phyloP scores from a whole-genome alignment of 1,284 basidiomycete genomes.

The Athelia sp. region DNA sequence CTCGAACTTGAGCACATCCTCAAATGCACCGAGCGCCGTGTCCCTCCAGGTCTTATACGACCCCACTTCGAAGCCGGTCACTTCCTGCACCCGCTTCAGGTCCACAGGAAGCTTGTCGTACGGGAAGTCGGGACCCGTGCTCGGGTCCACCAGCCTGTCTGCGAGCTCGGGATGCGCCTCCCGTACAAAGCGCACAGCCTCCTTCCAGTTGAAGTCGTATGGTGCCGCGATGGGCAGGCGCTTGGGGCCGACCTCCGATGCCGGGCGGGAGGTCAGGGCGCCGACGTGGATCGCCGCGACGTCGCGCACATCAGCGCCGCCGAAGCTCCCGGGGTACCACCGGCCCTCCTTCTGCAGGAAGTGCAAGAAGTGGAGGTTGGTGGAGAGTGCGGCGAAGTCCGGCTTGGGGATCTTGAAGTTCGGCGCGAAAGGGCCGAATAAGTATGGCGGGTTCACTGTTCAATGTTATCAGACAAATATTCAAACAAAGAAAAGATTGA shows the following conservation, averaged over 20 bases:
- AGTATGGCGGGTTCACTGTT: constrained; percentile 15
- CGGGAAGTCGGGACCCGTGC: neutral
- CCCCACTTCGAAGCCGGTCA: neutral
- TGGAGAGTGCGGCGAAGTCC: constrained; percentile 4
- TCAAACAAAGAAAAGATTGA: neutral
- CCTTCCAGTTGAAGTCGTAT: constrained; percentile 5
- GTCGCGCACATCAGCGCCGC: constrained; percentile 14
- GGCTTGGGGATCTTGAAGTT: constrained; percentile 9
- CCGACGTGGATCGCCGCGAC: constrained; percentile 15
- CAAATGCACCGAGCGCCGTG: neutral
- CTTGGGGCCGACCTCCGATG: neutral
- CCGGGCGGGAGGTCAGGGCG: constrained; percentile 8
- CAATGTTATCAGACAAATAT: neutral
- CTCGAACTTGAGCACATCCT: neutral
- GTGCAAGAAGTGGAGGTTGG: constrained; percentile 13
- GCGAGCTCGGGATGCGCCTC: constrained; percentile 8
- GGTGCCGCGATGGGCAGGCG: constrained; percentile 5
- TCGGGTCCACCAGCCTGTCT: constrained; percentile 1
- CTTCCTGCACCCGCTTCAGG: neutral
- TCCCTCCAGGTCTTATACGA: neutral
- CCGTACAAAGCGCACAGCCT: constrained; percentile 6
- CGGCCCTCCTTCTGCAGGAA: constrained; percentile 7
- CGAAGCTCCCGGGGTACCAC: constrained; percentile 6
- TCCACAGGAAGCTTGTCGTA: neutral
- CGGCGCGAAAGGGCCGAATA: constrained; percentile 18